Conservation (phyloP, 805 yeast species). For the Candida vaughaniae region DNA sequence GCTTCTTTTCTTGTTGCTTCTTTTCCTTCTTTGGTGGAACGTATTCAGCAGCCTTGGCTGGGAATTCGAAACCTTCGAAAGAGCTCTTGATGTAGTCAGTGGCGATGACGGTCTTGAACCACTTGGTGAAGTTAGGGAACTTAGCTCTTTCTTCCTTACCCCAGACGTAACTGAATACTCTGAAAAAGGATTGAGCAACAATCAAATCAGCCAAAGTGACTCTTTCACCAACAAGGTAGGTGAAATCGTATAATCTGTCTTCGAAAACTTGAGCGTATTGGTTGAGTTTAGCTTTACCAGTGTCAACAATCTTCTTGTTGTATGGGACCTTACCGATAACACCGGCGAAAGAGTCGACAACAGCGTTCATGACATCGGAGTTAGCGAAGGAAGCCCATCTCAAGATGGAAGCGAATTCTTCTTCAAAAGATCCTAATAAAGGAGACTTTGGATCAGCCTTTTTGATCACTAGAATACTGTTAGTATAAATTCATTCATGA, state of each 20-base stretch:
- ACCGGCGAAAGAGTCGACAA: constrained; percentile 56
- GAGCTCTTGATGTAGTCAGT: constrained; percentile 48
- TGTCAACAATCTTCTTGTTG: constrained; percentile 71
- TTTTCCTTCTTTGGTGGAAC: constrained; percentile 77
- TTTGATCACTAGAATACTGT: constrained; percentile 40
- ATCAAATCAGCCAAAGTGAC: constrained; percentile 58
- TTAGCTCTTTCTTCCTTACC: constrained; percentile 64
- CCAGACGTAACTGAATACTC: constrained; percentile 59
- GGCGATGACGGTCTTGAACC: constrained; percentile 59
- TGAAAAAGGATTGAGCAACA: constrained; percentile 46
- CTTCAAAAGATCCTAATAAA: constrained; percentile 63
- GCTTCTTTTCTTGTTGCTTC: constrained; percentile 39
- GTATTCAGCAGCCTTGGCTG: constrained; percentile 63
- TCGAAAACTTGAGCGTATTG: constrained; percentile 47
- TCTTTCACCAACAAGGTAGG: constrained; percentile 69
- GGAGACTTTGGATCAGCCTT: constrained; percentile 41
- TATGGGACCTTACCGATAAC: constrained; percentile 65
- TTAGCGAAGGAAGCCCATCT: constrained; percentile 79
- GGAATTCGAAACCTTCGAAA: constrained; percentile 54
- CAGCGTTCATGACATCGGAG: constrained; percentile 55
- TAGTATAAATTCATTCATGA: constrained; percentile 14
- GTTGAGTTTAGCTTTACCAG: constrained; percentile 27
- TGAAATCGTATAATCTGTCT: constrained; percentile 55
- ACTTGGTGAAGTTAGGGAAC: constrained; percentile 65
- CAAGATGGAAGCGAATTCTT: constrained; percentile 64